Evolutionary conservation across 2,329 filamentous ascomycete species (phyloP).

Genomic region (Acrocalymma vagum): DNA sequence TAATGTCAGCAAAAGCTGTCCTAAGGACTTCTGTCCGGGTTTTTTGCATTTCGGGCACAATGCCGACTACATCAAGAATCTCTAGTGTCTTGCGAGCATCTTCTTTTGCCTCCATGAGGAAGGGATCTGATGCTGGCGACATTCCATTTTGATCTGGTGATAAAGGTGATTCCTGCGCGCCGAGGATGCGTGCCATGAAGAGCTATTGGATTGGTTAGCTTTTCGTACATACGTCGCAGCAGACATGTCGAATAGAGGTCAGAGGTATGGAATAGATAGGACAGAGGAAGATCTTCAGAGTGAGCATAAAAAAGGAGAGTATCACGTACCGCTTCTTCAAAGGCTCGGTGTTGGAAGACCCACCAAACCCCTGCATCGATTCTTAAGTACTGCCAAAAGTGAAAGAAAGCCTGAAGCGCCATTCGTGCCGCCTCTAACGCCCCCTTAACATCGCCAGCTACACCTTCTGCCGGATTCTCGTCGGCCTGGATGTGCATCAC

Average conservation of each 20-base stretch:
- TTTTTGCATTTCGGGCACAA: constrained; percentile 57
- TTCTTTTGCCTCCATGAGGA: constrained; percentile 50
- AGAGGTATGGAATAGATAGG: too few species aligned
- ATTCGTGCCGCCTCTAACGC: constrained; percentile 80
- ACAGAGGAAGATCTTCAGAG: neutral
- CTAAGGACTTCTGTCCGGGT: constrained; percentile 56
- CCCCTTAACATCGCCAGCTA: constrained; percentile 67
- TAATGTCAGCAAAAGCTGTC: constrained; percentile 53
- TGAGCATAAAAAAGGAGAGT: neutral
- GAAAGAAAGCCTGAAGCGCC: constrained; percentile 77
- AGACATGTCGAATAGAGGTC: too few species aligned
- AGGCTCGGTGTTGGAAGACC: constrained; percentile 84
- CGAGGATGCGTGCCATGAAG: constrained; percentile 49
- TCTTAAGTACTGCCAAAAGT: constrained; percentile 74
- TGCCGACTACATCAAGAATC: constrained; percentile 54
- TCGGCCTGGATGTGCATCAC: constrained; percentile 81
- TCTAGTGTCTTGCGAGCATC: constrained; percentile 56
- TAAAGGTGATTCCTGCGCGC: constrained; percentile 42
- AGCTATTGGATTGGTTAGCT: too few species aligned
- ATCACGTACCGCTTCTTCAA: constrained; percentile 76
- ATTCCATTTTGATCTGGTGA: constrained; percentile 31
- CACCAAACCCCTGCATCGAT: constrained; percentile 82
- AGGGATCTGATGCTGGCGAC: constrained; percentile 39
- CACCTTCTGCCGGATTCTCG: constrained; percentile 66
- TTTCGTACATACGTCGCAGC: too few species aligned